These are phyloP conservation scores for Wickerhamiella brachini DNA, from an alignment of 805 yeast genomes.

Conservation along the genomic window DNA sequence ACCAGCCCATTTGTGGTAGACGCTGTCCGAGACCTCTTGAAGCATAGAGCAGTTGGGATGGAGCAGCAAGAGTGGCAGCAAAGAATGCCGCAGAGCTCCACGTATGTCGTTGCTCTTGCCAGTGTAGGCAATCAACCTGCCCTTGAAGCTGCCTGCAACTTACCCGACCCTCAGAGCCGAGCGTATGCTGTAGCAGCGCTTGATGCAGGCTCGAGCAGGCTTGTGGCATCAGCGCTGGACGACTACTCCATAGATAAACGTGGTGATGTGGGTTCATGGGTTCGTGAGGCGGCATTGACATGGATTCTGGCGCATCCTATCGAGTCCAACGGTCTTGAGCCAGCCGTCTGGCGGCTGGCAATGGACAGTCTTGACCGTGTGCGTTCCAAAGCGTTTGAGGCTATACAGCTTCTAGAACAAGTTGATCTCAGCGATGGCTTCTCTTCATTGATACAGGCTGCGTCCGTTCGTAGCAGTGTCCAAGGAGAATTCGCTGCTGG, in stretches of 20 bases:
- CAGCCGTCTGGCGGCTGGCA: conserved; percentile 36
- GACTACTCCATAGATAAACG: conserved; percentile 69
- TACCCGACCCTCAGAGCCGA: conserved; percentile 12
- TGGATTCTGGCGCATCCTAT: conserved; percentile 23
- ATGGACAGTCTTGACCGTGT: conserved; percentile 52
- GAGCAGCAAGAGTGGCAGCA: conserved; percentile 3
- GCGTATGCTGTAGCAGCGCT: conserved; percentile 8
- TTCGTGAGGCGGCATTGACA: conserved; percentile 39
- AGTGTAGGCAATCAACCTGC: background rate
- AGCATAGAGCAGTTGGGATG: background rate
- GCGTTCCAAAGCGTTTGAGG: conserved; percentile 28
- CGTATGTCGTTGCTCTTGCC: conserved; percentile 11
- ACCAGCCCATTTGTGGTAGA: background rate
- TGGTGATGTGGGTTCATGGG: conserved; percentile 85
- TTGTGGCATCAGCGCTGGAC: conserved; percentile 34
- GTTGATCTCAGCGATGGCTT: background rate
- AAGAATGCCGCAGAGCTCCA: conserved; percentile 4
- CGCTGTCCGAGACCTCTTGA: conserved; percentile 1
- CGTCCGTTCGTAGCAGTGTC: background rate
- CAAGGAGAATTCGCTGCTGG: background rate
- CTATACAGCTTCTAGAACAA: background rate
- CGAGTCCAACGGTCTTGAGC: conserved; percentile 9
- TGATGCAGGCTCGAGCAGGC: background rate
- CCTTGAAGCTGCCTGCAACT: conserved; percentile 1
- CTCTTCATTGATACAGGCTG: background rate